Conservation (phyloP, 2,329 filamentous ascomycete species). For the Exophiala calicioides region DNA sequence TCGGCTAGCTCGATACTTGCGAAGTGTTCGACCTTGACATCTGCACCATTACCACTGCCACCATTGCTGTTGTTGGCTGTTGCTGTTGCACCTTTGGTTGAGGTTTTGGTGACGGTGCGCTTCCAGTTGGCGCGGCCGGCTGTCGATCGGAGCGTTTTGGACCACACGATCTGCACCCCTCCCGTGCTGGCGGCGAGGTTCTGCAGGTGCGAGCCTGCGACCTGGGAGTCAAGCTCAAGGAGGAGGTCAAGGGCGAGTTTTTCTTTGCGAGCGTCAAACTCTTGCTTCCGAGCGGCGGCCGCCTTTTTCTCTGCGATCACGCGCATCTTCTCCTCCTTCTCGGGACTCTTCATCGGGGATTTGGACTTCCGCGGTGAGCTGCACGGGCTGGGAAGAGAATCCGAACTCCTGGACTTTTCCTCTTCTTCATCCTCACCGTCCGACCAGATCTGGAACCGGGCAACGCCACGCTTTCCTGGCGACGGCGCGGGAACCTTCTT, state of each 20-base stretch:
- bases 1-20: conserved; percentile 85
- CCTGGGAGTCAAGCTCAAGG: conserved; percentile 55
- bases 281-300: conserved; percentile 44
- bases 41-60: conserved; percentile 14
- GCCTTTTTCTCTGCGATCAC: conserved; percentile 39
- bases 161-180: conserved; percentile 62
- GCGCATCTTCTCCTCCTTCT: conserved; percentile 28
- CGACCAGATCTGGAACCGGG: conserved; percentile 37
- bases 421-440: conserved; percentile 39
- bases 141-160: conserved; percentile 62
- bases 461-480: conserved; percentile 25
- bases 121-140: conserved; percentile 71
- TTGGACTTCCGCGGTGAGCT: conserved; percentile 30
- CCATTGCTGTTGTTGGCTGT: no score
- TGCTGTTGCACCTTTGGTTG: no score
- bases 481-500: conserved; percentile 40
- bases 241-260: conserved; percentile 57
- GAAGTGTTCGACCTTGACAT: conserved; percentile 53
- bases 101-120: conserved; percentile 54
- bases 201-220: conserved; percentile 52
- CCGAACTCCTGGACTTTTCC: conserved; percentile 31
- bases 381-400: conserved; percentile 28
- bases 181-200: conserved; percentile 54
- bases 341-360: conserved; percentile 29
- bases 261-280: conserved; percentile 57